Evolutionary conservation across 257 asterid species (phyloP), one percentile per base, ranked within the genome.

Genomic region (Solanum commersonii): DNA sequence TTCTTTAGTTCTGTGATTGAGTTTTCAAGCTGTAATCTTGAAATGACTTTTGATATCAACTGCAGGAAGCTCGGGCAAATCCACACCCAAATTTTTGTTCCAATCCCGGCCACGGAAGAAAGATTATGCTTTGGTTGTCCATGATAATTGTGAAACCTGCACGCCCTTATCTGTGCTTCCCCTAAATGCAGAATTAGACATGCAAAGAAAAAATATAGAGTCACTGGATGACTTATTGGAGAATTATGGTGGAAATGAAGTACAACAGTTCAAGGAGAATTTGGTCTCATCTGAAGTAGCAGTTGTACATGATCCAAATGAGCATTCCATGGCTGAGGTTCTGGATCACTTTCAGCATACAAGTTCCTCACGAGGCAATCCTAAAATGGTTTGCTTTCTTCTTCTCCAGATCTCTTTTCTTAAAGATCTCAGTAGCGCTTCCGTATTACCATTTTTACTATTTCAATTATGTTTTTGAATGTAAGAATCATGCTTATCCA

Each of bases 291-390:
- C 90, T 81, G 95, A 93, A 87, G 89, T 81, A 88, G 84, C 84
- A 71, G 88, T 88, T 84, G 87, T 86, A 72, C 88, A 87, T 88
- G 90, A 90, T 65, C 82, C 34, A 37, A 89, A 84, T 82, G 93
- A 88, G 89, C 93, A 91, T 84, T 94, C 98, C 56, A 91, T 94
- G 96, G 93, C 96, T 83, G 96, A 94, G 83, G 90, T 93, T 91
- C 93, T 93, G 68, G 93, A 94, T 87, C 86, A 94, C 90, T 95
- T 92, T 86, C 90, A 90, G 77, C 94, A 90, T 87, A 90, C 88
- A 89, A 92, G 86, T 87, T 91, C 84, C 77, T 89, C 56, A 25
- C 92, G 40, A 73, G 95, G 89, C 90, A 91, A 91, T 86, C 65
- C 92, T 56, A 82, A 92, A 88, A 91, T 68, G 93, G 99, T 95